Evolutionary conservation across 192 early-diverging fungal genomes (phyloP).

Genomic region (Martensiomyces pterosporus): DNA sequence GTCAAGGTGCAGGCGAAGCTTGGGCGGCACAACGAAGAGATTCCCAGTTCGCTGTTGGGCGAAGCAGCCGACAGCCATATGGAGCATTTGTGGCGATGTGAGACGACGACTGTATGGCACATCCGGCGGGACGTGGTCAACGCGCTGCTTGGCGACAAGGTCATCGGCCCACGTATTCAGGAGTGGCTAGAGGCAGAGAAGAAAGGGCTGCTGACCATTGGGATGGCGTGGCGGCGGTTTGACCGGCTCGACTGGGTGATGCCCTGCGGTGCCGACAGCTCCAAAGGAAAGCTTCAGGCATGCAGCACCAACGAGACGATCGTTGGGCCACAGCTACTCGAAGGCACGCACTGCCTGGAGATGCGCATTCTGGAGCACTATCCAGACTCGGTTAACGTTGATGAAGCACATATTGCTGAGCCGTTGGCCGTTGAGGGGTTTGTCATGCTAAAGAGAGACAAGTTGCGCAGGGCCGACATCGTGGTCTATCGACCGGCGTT

Average conservation of each 20-base stretch:
- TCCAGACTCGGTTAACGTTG: conserved; percentile 21
- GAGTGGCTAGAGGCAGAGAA: conserved; percentile 37
- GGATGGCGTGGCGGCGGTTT: conserved; percentile 43
- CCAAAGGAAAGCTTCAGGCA: conserved; percentile 6
- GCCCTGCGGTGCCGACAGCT: conserved; percentile 30
- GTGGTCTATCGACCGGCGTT: conserved; percentile 27
- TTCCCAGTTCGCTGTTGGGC: conserved; percentile 18
- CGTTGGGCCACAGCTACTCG: conserved; percentile 27
- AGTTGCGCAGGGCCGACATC: conserved; percentile 19
- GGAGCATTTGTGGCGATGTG: conserved; percentile 36
- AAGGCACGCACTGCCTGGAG: conserved; percentile 40
- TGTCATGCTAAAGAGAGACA: conserved; percentile 39
- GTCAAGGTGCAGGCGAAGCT: conserved; percentile 45
- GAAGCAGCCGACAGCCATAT: conserved; percentile 17
- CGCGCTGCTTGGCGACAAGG: conserved; percentile 23
- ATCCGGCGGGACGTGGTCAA: conserved; percentile 27
- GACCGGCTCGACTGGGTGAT: conserved; percentile 39
- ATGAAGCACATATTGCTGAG: conserved; percentile 11
- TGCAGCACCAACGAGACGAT: conserved; percentile 16
- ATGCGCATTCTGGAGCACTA: conserved; percentile 39
- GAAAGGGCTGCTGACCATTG: conserved; percentile 25
- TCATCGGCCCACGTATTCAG: conserved; percentile 17
- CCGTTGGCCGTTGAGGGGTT: conserved; percentile 40
- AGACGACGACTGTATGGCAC: conserved; percentile 38
- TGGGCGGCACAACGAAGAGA: conserved; percentile 13